A percentile compares a stretch with the other conserved stretches of the same genome.
phyloP scores from a whole-genome alignment of 106 monocot genomes.

The Dendrobium catenatum region DNA sequence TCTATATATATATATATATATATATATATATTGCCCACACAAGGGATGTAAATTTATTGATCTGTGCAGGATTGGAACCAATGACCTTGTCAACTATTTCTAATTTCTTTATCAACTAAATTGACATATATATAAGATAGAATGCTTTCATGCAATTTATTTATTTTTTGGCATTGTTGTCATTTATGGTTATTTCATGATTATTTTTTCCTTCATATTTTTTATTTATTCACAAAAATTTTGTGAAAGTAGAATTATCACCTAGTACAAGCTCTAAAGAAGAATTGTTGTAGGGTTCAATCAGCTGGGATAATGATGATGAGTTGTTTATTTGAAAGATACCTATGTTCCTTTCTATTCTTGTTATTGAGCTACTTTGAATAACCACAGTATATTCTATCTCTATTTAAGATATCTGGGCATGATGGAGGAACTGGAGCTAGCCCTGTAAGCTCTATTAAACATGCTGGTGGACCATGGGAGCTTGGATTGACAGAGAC shows the following conservation, averaged over 20 bases:
- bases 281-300: neutral
- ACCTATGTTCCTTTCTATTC: too few relatives aligned
- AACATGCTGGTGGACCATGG: slow-evolving; percentile 99
- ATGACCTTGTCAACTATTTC: too few relatives aligned
- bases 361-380: neutral
- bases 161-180: too few relatives aligned
- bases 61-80: too few relatives aligned
- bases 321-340: neutral
- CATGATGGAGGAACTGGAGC: slow-evolving; percentile 99
- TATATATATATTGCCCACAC: too few relatives aligned
- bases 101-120: too few relatives aligned
- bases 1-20: too few relatives aligned
- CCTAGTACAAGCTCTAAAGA: neutral
- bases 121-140: too few relatives aligned
- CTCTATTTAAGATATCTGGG: slow-evolving; percentile 70
- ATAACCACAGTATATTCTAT: neutral
- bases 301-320: neutral
- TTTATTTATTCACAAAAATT: neutral
- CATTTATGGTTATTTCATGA: too few relatives aligned
- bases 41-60: too few relatives aligned
- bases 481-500: slow-evolving; percentile 95
- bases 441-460: slow-evolving; percentile 97
- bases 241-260: neutral
- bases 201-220: too few relatives aligned
- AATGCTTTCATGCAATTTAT: too few relatives aligned